Percentiles rank a stretch among this genome's conserved stretches.
Evolutionary conservation across 73 alveolate species (phyloP).

Genomic region (Loxodes magnus): DNA sequence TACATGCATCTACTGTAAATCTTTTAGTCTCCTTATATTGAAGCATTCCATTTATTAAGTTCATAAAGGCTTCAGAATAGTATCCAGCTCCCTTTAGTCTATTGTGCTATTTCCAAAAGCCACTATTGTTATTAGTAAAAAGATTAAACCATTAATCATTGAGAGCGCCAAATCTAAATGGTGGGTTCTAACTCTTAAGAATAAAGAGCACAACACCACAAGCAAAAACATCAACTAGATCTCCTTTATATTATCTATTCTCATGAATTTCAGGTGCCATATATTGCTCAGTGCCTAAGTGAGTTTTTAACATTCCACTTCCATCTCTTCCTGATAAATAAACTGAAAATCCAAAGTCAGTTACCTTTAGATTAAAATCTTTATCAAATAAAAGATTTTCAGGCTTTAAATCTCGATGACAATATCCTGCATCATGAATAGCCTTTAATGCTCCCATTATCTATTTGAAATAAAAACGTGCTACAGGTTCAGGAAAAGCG

Average conservation of each 20-base stretch:
- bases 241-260: constrained; percentile 22
- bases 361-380: constrained; percentile 47
- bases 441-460: constrained; percentile 56
- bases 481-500: constrained; percentile 47
- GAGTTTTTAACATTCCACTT: constrained; percentile 23
- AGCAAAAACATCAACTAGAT: constrained; percentile 38
- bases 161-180: constrained; percentile 34
- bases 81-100: neutral
- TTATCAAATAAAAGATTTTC: constrained; percentile 59
- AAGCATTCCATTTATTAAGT: constrained; percentile 1
- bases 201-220: constrained; percentile 36
- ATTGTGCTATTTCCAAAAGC: neutral
- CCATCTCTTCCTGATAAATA: constrained; percentile 38
- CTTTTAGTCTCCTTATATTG: neutral
- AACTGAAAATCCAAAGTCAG: constrained; percentile 77
- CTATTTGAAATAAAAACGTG: constrained; percentile 68
- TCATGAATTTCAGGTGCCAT: constrained; percentile 52
- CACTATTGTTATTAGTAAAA: too few relatives aligned
- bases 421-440: constrained; percentile 44
- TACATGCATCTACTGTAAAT: neutral
- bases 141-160: too few relatives aligned
- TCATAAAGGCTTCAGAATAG: neutral
- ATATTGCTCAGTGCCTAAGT: constrained; percentile 45
- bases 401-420: constrained; percentile 76
- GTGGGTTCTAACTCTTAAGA: constrained; percentile 39